A percentile compares a stretch with the other conserved stretches of the same genome.
Conservation (phyloP, 495 filamentous ascomycete species). For the Daldinia grandis region DNA sequence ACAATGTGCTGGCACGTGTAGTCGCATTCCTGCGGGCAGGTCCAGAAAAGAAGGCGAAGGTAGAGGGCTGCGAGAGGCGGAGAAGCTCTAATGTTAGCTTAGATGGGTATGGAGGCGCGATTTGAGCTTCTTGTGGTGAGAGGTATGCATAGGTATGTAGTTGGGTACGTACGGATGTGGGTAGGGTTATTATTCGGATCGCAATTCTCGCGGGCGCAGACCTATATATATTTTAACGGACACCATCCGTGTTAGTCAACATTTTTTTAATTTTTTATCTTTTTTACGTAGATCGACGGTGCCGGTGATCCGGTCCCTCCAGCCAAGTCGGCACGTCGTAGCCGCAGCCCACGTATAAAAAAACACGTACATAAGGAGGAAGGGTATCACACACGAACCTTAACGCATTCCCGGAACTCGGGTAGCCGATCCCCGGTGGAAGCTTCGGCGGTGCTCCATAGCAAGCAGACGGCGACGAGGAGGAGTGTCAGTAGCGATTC, state of each 20-base stretch:
- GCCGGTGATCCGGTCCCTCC: neutral
- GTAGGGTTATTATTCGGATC: constrained; percentile 55
- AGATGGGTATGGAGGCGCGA: neutral
- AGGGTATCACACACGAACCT: constrained; percentile 62
- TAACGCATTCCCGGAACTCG: constrained; percentile 87
- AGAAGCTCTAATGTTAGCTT: constrained; percentile 7
- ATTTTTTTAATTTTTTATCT: neutral
- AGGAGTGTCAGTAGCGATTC: constrained; percentile 25
- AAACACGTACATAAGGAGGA: neutral
- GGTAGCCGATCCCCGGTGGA: constrained; percentile 87
- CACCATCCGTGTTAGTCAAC: constrained; percentile 21
- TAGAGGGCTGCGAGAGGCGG: constrained; percentile 61
- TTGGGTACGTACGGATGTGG: constrained; percentile 60
- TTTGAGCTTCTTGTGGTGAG: neutral
- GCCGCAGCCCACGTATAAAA: constrained; percentile 1
- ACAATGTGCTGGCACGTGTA: constrained; percentile 97
- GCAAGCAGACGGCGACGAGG: constrained; percentile 31
- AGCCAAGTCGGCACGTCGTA: neutral
- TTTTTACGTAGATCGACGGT: neutral
- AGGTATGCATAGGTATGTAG: too few relatives aligned
- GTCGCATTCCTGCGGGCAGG: constrained; percentile 92
- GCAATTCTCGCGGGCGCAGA: constrained; percentile 86
- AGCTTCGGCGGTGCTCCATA: constrained; percentile 60
- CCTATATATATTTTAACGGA: constrained; percentile 57
- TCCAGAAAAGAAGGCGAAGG: constrained; percentile 77